Base-by-base conservation (phyloP, 169 alveolate species). In the Cryptosporidium ryanae region DNA sequence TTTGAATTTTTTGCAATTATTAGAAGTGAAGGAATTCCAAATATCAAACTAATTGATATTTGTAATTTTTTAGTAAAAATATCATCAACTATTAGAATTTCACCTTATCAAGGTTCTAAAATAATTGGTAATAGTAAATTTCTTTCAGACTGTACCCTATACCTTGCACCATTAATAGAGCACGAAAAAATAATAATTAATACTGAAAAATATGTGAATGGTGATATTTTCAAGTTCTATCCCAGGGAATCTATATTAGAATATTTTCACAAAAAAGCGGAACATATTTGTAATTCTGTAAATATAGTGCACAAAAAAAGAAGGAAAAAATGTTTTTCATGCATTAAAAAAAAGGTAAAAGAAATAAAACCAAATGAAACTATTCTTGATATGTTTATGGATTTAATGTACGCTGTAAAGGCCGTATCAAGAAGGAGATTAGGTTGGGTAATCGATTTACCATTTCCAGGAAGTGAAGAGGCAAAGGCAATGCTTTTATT, bases 381-480 rank as follows among this genome's bases (percentile, higher is more conserved):
- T 6, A 76, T 76, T 3, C 31, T 59, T 52, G 87, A 76, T 27
- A 15, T 76, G 29, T 76, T 59, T n/a, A 55, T 43, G 87, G 50
- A 59, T 43, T 76, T 76, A 55, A 76, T 43, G 64, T 50, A 76
- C 34, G 38, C 87, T 10, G 64, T 76, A 18, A 61, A 59, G 46
- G 59, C 70, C 13, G 43, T 63, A 7, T 76, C 87, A 21, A 55
- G 87, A 8, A 55, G 71, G 44, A 38, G 43, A 13, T 70, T 76
- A 18, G 87, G 87, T n/a, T 76, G 87, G 87, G 3, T 61, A 17
- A 76, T 76, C 23, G 76, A 76, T 21, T 23, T 76, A 10, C 87
- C 87, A 17, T 59, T 76, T 34, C 87, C 87, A 6, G 87, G 71
- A 32, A 76, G 87, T 44, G 87, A 76, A 10, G 87, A 76, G 50